Conservation (phyloP, 2,329 filamentous ascomycete genomes). For the Trichoderma sp. region DNA sequence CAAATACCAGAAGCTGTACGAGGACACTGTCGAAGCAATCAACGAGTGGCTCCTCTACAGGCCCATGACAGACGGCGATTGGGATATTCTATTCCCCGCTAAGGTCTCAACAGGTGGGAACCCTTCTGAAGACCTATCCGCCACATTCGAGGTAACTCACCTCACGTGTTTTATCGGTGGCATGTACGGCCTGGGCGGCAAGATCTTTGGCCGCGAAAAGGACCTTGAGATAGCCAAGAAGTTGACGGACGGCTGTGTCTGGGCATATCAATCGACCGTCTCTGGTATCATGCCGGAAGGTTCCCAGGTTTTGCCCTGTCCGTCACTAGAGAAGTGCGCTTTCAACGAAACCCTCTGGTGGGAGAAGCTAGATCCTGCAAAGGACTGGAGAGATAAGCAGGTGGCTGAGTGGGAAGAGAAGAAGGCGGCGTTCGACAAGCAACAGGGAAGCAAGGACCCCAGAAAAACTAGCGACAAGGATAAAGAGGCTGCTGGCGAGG, state of each 20-base stretch:
- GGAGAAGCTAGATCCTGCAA: slow-evolving; percentile 49
- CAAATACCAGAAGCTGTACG: slow-evolving; percentile 74
- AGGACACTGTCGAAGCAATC: slow-evolving; percentile 65
- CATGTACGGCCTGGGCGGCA: slow-evolving; percentile 67
- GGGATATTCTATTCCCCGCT: slow-evolving; percentile 74
- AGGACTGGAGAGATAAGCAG: slow-evolving; percentile 44
- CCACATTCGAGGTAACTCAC: slow-evolving; percentile 63
- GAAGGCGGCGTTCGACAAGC: slow-evolving; percentile 36
- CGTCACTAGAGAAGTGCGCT: slow-evolving; percentile 46
- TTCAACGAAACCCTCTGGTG: slow-evolving; percentile 55
- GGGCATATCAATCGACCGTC: slow-evolving; percentile 63
- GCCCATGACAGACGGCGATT: slow-evolving; percentile 68
- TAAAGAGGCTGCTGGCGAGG: neutral
- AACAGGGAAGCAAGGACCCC: slow-evolving; percentile 18
- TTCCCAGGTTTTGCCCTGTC: slow-evolving; percentile 49
- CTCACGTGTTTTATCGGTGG: slow-evolving; percentile 70
- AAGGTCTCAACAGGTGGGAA: slow-evolving; percentile 53
- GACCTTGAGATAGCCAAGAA: slow-evolving; percentile 65
- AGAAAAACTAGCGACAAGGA: slow-evolving; percentile 7
- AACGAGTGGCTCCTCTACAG: slow-evolving; percentile 75
- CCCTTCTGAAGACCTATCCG: slow-evolving; percentile 41
- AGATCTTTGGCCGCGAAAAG: slow-evolving; percentile 58
- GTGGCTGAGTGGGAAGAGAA: slow-evolving; percentile 48
- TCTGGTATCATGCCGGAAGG: slow-evolving; percentile 68
- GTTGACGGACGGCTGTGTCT: slow-evolving; percentile 69